These are phyloP conservation scores for Penicillium lividum DNA, from an alignment of 495 filamentous ascomycete species.

Conservation along the genomic window DNA sequence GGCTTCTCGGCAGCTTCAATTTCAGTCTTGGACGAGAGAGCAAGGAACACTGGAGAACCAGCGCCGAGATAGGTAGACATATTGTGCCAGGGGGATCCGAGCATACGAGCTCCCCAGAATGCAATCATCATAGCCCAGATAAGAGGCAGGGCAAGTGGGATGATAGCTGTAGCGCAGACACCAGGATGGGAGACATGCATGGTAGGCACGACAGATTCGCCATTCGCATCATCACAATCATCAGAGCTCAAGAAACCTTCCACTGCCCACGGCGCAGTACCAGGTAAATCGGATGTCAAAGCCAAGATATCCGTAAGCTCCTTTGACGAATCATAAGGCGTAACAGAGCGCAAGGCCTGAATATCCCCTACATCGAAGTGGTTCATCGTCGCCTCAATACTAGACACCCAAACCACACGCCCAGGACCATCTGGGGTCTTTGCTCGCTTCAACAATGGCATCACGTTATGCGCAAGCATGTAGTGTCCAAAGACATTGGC, in stretches of 20 bases:
- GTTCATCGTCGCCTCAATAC: constrained; percentile 65
- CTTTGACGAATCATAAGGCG: constrained; percentile 83
- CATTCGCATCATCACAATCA: constrained; percentile 6
- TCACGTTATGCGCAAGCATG: constrained; percentile 76
- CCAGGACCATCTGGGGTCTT: constrained; percentile 45
- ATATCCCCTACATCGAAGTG: constrained; percentile 68
- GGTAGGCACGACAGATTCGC: constrained; percentile 42
- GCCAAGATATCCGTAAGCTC: constrained; percentile 80
- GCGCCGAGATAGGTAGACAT: constrained; percentile 76
- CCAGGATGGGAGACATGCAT: constrained; percentile 86
- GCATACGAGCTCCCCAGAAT: constrained; percentile 72
- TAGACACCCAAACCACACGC: constrained; percentile 83
- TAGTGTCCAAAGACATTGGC: constrained; percentile 97
- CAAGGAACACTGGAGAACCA: constrained; percentile 72
- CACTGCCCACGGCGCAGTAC: constrained; percentile 55
- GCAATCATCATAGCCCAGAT: constrained; percentile 61
- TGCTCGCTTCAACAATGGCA: constrained; percentile 64
- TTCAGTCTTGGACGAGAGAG: constrained; percentile 63
- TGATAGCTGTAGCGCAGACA: constrained; percentile 75
- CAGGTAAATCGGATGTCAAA: constrained; percentile 69
- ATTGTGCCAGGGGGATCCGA: constrained; percentile 87
- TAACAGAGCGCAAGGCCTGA: constrained; percentile 62
- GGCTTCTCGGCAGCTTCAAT: constrained; percentile 62
- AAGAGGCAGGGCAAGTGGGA: constrained; percentile 67
- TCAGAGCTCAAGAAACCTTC: constrained; percentile 49